Evolutionary conservation across 202 grass and related monocot species (phyloP), one percentile per base, ranked within the genome.

Genomic region (Panicum virgatum): DNA sequence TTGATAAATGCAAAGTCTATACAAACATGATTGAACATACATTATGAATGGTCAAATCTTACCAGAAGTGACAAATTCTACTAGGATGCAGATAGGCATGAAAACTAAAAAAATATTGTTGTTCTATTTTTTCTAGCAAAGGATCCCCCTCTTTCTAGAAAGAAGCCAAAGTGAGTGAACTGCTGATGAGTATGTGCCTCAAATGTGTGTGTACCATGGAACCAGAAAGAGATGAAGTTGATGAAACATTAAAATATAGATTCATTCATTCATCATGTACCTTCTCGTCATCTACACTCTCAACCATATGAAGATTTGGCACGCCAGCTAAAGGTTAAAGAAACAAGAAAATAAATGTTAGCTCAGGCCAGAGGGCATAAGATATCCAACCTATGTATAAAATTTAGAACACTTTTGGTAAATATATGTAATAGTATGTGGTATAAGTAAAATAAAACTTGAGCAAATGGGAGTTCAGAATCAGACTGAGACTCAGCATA

Each of bases 261-360:
- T 71, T 36, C 67, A 81, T 71, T 36, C 67, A 81, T 60, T 32
- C 38, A 77, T 46, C 71, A 68, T 76, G 59, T 88, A 99, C 89
- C 93, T 99, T 99, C 72, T 90, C 66, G 48, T 99, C 91, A 68
- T 99, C 96, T 45, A 99, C 78, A 64, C 91, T 94, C 72, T 99
- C 96, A 88, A 99, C 83, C 89, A 94, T 99, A 69, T 89, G 82
- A 68, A 99, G 91, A 88, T 90, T 99, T 56, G 91, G 91, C 32
- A 99, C 96, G 9, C 89, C 89, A 90, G 89, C 96, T 99, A 79
- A 65, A 82, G 29, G 80, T 76, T 60, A 66, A 67, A 57, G 15
- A 53, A 67, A 88, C 16, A 52, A 48, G 34, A 82, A 45, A 45
- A 85, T 20, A 88, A 72, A 72, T 0, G 30, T 88, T 69, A 72